phyloP scores from a whole-genome alignment of 2,329 filamentous ascomycete genomes.

The Trichoderma atroviride region DNA sequence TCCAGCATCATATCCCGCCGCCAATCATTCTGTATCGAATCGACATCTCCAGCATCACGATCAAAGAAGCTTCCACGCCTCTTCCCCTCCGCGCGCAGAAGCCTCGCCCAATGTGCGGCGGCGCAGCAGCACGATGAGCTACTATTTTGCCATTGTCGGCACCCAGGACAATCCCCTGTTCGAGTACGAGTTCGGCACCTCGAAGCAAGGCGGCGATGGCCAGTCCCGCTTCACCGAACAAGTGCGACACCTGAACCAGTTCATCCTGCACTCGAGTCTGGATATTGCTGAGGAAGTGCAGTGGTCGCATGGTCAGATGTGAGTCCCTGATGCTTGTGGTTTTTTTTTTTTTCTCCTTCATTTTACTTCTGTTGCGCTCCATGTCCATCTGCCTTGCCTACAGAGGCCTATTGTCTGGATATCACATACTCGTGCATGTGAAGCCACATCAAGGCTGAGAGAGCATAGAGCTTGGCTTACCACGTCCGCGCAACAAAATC shows the following conservation, averaged over 20 bases:
- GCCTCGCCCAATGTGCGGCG: conserved; percentile 4
- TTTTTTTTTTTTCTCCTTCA: too few relatives aligned
- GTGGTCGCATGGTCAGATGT: conserved; percentile 88
- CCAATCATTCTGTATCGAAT: background rate
- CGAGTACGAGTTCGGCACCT: conserved; percentile 95
- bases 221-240: conserved; percentile 85
- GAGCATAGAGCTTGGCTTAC: background rate
- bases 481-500: background rate
- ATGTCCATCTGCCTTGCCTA: background rate
- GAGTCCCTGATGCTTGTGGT: conserved; percentile 34
- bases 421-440: background rate
- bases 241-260: conserved; percentile 92
- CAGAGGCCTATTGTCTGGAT: background rate
- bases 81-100: background rate
- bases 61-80: background rate
- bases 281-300: conserved; percentile 97
- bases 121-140: conserved; percentile 70
- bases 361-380: background rate
- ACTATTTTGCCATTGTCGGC: conserved; percentile 97
- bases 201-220: conserved; percentile 93
- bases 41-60: background rate
- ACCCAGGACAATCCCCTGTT: conserved; percentile 95
- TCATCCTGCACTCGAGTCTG: conserved; percentile 90
- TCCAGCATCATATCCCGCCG: background rate
- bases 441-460: background rate